Evolutionary conservation across 1,284 basidiomycete species (phyloP).

Genomic region (Ganoderma boninense): DNA sequence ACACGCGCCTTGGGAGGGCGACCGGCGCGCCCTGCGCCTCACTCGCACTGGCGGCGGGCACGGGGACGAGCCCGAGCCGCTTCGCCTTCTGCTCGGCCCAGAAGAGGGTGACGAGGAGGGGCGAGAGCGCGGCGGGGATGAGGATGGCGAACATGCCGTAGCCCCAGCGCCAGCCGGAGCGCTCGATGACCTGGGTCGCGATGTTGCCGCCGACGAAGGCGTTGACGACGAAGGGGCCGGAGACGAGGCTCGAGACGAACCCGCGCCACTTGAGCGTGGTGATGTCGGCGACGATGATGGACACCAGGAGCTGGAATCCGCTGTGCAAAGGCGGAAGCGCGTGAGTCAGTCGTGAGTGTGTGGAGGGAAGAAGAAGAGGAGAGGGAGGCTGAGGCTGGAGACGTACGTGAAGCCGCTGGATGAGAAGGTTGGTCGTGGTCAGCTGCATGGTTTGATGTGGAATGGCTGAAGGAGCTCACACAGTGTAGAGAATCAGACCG

Average conservation of each 20-base stretch:
- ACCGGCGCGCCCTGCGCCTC: neutral
- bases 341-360: too few relatives aligned
- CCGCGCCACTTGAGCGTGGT: conserved; percentile 85
- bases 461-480: conserved; percentile 47
- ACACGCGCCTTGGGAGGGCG: conserved; percentile 34
- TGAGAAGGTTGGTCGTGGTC: neutral
- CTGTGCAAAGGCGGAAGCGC: conserved; percentile 30
- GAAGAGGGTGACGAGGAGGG: conserved; percentile 70
- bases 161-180: conserved; percentile 79
- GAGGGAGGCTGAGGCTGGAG: neutral
- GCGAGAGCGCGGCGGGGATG: conserved; percentile 60
- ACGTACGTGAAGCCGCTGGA: conserved; percentile 62
- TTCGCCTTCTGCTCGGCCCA: conserved; percentile 77
- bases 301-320: conserved; percentile 78
- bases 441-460: neutral
- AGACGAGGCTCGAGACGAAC: conserved; percentile 69
- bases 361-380: too few relatives aligned
- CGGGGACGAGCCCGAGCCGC: conserved; percentile 52
- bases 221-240: conserved; percentile 74
- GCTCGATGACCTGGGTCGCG: conserved; percentile 61
- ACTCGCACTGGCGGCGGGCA: neutral
- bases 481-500: conserved; percentile 58
- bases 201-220: conserved; percentile 79
- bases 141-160: conserved; percentile 79
- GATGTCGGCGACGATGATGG: conserved; percentile 82